A percentile compares a stretch with the other conserved stretches of the same genome.
Evolutionary conservation across 2,329 filamentous ascomycete species (phyloP).

Genomic region (Cercospora zeina): DNA sequence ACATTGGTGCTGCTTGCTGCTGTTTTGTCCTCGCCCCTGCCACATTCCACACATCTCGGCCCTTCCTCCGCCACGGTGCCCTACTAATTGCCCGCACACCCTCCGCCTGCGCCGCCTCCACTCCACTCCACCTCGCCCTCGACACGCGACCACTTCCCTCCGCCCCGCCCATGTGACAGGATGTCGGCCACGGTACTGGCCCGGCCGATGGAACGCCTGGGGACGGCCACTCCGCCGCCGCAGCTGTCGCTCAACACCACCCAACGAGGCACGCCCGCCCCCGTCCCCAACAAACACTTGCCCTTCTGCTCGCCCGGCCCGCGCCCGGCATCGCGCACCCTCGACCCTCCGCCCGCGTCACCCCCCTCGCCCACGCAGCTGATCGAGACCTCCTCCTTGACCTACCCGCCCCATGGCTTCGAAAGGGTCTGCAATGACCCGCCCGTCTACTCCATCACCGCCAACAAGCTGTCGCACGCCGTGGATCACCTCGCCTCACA

Average conservation of each 20-base stretch:
- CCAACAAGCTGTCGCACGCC: constrained; percentile 67
- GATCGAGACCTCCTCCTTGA: constrained; percentile 64
- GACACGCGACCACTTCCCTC: constrained; percentile 3
- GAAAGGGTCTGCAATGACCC: constrained; percentile 57
- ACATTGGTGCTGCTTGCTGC: neutral
- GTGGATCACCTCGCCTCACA: constrained; percentile 75
- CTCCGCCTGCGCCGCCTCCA: neutral
- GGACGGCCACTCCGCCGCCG: constrained; percentile 52
- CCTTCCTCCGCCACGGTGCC: neutral
- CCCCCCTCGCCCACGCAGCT: constrained; percentile 60
- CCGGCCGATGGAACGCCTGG: constrained; percentile 37
- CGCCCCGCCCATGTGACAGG: constrained; percentile 23
- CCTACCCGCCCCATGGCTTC: constrained; percentile 71
- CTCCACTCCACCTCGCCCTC: neutral
- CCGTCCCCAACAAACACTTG: constrained; percentile 82
- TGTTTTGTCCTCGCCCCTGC: neutral
- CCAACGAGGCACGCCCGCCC: constrained; percentile 57
- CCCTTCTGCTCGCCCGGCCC: constrained; percentile 86
- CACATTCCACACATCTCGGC: constrained; percentile 6
- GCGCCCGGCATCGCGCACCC: constrained; percentile 52
- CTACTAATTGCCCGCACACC: neutral
- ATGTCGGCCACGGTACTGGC: constrained; percentile 45
- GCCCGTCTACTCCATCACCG: constrained; percentile 71
- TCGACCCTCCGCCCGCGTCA: constrained; percentile 56
- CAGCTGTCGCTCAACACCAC: constrained; percentile 61